phyloP scores from a whole-genome alignment of 1,284 basidiomycete species.

The Quambalaria eucalypti region DNA sequence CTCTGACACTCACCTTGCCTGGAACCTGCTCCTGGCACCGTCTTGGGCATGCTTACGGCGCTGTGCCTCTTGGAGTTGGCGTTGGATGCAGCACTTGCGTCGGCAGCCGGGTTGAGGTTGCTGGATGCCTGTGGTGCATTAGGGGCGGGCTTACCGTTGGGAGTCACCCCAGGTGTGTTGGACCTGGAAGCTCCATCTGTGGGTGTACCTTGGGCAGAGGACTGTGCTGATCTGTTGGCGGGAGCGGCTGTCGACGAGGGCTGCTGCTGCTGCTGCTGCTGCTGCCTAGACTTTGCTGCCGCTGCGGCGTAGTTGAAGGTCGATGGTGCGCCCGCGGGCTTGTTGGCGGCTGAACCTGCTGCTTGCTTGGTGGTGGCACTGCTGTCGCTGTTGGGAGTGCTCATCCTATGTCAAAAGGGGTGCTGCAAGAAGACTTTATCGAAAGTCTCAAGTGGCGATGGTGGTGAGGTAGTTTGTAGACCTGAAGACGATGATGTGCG shows the following conservation, averaged over 20 bases:
- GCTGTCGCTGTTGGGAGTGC: slow-evolving; percentile 37
- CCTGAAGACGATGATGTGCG: too few relatives aligned
- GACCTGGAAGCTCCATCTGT: neutral
- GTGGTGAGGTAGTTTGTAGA: too few relatives aligned
- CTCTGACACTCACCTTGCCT: slow-evolving; percentile 12
- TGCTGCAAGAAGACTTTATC: too few relatives aligned
- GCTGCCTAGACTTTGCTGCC: slow-evolving; percentile 13
- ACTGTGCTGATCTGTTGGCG: slow-evolving; percentile 45
- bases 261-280: slow-evolving; percentile 11
- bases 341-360: slow-evolving; percentile 33
- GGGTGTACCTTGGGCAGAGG: slow-evolving; percentile 1
- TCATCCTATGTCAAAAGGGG: slow-evolving; percentile 37
- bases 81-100: neutral
- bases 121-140: neutral
- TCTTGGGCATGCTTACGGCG: slow-evolving; percentile 8
- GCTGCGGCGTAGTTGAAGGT: slow-evolving; percentile 11
- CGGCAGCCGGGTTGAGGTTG: neutral
- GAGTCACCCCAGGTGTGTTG: neutral
- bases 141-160: neutral
- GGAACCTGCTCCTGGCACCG: slow-evolving; percentile 10
- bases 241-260: slow-evolving; percentile 11
- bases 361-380: slow-evolving; percentile 51
- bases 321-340: slow-evolving; percentile 4
- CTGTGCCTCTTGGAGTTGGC: neutral
- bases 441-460: too few relatives aligned